Percentiles rank a stretch among this genome's conserved stretches.
Evolutionary conservation across 2,329 filamentous ascomycete species (phyloP).

Genomic region (Cladosporium cucumerinum): DNA sequence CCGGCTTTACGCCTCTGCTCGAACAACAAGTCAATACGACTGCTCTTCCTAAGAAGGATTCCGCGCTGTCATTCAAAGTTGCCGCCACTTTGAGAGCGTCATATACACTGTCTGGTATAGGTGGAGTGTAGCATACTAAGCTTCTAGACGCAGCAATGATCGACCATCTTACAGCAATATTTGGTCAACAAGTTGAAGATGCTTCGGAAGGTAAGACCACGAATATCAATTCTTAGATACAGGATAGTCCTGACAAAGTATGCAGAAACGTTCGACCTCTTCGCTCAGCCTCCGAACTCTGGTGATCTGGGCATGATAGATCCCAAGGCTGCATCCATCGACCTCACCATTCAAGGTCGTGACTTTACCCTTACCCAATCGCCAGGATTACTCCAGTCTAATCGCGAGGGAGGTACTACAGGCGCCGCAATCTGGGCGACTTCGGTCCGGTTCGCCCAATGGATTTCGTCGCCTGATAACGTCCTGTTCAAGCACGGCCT

Average conservation of each 20-base stretch:
- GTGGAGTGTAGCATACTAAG: neutral
- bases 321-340: slow-evolving; percentile 47
- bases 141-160: slow-evolving; percentile 13
- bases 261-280: slow-evolving; percentile 84
- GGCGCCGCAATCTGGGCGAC: slow-evolving; percentile 88
- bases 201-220: neutral
- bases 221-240: neutral
- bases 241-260: neutral
- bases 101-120: neutral
- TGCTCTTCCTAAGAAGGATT: neutral
- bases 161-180: slow-evolving; percentile 19
- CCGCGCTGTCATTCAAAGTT: neutral
- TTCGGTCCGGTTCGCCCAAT: slow-evolving; percentile 76
- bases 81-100: neutral
- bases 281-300: slow-evolving; percentile 48
- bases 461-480: slow-evolving; percentile 65
- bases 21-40: neutral
- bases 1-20: neutral
- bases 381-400: slow-evolving; percentile 74
- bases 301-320: slow-evolving; percentile 80
- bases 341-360: slow-evolving; percentile 63
- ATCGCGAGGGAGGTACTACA: slow-evolving; percentile 69
- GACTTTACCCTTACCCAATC: slow-evolving; percentile 81
- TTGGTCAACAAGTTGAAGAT: slow-evolving; percentile 21
- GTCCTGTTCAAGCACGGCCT: slow-evolving; percentile 55